Percentiles rank a stretch among this genome's conserved stretches.
Evolutionary conservation across 352 stramenopile species (phyloP).

Genomic region (Sclerospora graminicola): DNA sequence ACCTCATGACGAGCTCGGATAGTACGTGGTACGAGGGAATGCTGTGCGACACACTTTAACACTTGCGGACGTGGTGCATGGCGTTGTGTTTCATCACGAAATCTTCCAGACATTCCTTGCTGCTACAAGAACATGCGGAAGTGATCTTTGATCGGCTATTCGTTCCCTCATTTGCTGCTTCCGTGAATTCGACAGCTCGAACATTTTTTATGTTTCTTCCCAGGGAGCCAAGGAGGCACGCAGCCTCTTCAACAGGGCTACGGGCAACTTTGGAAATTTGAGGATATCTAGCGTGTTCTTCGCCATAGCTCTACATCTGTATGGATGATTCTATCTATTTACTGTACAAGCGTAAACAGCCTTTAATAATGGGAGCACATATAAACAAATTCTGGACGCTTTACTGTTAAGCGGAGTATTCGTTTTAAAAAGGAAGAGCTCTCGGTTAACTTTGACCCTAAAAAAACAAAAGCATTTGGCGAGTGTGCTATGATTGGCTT

Average conservation of each 20-base stretch:
- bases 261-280: constrained; percentile 70
- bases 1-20: constrained; percentile 87
- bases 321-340: no score
- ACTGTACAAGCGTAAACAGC: background rate
- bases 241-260: constrained; percentile 69
- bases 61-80: constrained; percentile 73
- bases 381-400: no score
- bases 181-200: constrained; percentile 81
- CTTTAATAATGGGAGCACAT: no score
- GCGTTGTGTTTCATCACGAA: constrained; percentile 79
- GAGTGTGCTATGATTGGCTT: no score
- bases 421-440: no score
- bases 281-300: constrained; percentile 18
- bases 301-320: no score
- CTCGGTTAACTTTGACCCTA: no score
- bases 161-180: constrained; percentile 61
- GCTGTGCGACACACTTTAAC: constrained; percentile 72
- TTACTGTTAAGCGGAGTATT: no score
- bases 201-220: constrained; percentile 83
- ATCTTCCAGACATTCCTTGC: constrained; percentile 65
- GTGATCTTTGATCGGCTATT: constrained; percentile 15
- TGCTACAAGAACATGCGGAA: constrained; percentile 9
- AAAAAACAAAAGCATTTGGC: no score
- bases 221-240: constrained; percentile 76
- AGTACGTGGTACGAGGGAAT: constrained; percentile 79